Conservation (phyloP, 2,329 filamentous ascomycete genomes). For the Pseudogymnoascus sp. region DNA sequence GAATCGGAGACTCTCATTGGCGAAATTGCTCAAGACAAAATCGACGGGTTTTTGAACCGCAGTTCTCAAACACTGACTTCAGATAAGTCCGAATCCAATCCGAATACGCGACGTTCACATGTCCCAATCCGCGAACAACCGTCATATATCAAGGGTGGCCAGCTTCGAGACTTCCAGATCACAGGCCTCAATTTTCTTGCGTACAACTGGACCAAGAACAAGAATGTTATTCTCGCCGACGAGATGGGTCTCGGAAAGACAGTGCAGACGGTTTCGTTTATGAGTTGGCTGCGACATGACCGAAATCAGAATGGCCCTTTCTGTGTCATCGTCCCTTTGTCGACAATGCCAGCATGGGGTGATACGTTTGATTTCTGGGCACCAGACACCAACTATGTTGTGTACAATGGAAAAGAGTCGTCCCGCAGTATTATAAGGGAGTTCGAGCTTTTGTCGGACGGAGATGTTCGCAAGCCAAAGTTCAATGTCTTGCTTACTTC, state of each 20-base stretch:
- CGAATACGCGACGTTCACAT: constrained; percentile 65
- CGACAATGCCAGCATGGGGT: constrained; percentile 95
- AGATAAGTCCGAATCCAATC: constrained; percentile 68
- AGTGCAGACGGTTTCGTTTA: constrained; percentile 92
- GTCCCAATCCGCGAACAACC: constrained; percentile 72
- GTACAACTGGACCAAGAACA: constrained; percentile 88
- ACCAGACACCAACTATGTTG: constrained; percentile 92
- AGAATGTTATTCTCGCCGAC: constrained; percentile 95
- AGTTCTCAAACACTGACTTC: constrained; percentile 74
- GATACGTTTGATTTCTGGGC: constrained; percentile 97
- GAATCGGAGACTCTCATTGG: constrained; percentile 70
- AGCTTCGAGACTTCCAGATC: constrained; percentile 88
- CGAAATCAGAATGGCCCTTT: constrained; percentile 89
- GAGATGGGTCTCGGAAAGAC: constrained; percentile 99
- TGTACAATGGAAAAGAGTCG: constrained; percentile 85
- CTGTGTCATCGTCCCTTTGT: constrained; percentile 92
- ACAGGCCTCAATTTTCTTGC: constrained; percentile 91
- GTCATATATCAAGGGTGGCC: constrained; percentile 73
- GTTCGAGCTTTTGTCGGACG: constrained; percentile 79
- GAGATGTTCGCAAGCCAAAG: constrained; percentile 80
- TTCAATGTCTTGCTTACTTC: constrained; percentile 98
- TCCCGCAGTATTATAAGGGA: constrained; percentile 83
- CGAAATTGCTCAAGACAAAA: constrained; percentile 74
- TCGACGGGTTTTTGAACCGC: constrained; percentile 85
- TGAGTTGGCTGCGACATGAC: constrained; percentile 92